Evolutionary conservation across 371 early-diverging fungal species (phyloP), one percentile per base, ranked within the genome.

Genomic region (Choanephora cucurbitarum): DNA sequence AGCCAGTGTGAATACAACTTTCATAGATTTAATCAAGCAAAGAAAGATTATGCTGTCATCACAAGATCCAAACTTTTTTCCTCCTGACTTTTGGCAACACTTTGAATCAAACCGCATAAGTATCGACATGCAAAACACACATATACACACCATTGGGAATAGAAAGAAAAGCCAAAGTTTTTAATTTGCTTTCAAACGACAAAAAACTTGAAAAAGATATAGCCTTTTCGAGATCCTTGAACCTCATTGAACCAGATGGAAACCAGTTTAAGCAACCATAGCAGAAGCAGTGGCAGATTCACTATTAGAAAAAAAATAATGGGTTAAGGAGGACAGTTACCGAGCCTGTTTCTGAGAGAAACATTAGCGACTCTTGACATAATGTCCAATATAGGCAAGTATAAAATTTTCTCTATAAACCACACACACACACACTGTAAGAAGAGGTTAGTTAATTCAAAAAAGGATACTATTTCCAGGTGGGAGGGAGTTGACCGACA

Each of bases 401-500:
- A 48, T 44, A 51, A 40, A 46, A 9, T 18, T 44, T 40, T 47
- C 50, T 21, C 32, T 33, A 18, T 23, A n/a, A 10, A 32, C 53
- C 49, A 52, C 41, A 49, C 42, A 24, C 43, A 18, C 32, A 31
- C 47, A 37, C 37, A 37, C 37, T 14, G 13, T 28, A 46, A 24
- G 14, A 23, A 32, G 18, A 33, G 15, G 55, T 55, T 60, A 65
- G 55, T 65, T 56, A 53, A 54, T 22, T 37, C 46, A 69, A 75
- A 74, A n/a, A 75, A 75, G 75, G 75, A 75, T 75, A 75, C 75
- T 96, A 97, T 81, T 96, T 98, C 99, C 99, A 99, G 90, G 89
- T 97, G 66, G 98, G 94, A 64, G 99, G 91, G 65, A 99, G 85
- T 81, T 92, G 91, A 67, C 98, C 98, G 70, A 89, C 84, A 73